Percentiles rank a stretch among this genome's conserved stretches.
Evolutionary conservation across 208 protist genomes (phyloP).

Genomic region (Blastocrithidia nonstop): DNA sequence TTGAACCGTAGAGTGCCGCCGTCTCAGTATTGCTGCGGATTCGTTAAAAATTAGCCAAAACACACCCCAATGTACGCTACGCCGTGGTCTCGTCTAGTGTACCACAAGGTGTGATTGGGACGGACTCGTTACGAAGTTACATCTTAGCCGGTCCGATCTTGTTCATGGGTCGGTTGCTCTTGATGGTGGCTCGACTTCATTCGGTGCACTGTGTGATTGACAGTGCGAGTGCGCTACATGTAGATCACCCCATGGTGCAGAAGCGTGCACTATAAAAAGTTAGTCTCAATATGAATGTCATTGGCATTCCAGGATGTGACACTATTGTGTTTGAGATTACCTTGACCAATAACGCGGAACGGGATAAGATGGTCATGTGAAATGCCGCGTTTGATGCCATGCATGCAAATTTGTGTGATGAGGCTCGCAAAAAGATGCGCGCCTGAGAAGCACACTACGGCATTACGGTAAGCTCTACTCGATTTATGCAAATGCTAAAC

Average conservation of each 20-base stretch:
- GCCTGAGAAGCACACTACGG: background rate
- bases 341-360: background rate
- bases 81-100: background rate
- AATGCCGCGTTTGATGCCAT: background rate
- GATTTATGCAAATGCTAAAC: background rate
- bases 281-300: background rate
- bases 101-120: background rate
- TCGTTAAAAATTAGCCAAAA: background rate
- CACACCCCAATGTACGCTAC: background rate
- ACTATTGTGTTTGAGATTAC: background rate
- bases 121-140: background rate
- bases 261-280: background rate
- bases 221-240: background rate
- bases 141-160: background rate
- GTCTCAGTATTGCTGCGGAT: background rate
- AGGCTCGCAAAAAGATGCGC: background rate
- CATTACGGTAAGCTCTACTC: background rate
- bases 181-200: background rate
- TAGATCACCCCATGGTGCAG: background rate
- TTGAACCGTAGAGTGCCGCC: background rate
- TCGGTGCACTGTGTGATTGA: background rate
- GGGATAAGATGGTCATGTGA: background rate
- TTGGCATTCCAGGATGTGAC: background rate
- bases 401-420: background rate
- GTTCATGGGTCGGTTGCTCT: background rate